phyloP scores from a whole-genome alignment of 805 yeast species.

The Starmerella bacillaris region DNA sequence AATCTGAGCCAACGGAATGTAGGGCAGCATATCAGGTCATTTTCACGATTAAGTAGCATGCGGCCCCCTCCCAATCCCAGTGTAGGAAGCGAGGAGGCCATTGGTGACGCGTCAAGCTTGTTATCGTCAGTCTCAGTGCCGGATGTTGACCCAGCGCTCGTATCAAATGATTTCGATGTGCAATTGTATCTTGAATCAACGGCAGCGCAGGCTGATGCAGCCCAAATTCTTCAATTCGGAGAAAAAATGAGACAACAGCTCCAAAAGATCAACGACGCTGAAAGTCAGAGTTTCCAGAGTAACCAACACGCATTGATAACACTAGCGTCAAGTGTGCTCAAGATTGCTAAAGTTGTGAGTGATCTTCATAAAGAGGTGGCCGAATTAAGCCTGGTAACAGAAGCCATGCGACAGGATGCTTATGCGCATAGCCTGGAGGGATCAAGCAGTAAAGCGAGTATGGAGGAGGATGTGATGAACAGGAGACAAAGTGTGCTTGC shows the following conservation, averaged over 20 bases:
- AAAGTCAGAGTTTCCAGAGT: constrained; percentile 18
- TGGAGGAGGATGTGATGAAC: neutral
- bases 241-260: constrained; percentile 13
- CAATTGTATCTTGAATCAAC: constrained; percentile 7
- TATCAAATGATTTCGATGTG: constrained; percentile 35
- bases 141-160: constrained; percentile 27
- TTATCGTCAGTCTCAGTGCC: neutral
- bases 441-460: neutral
- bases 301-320: constrained; percentile 21
- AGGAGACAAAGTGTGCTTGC: constrained; percentile 46
- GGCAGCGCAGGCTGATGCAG: constrained; percentile 13
- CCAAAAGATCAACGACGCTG: constrained; percentile 12
- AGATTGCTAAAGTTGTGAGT: constrained; percentile 48
- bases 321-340: constrained; percentile 34
- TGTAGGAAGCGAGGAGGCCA: neutral
- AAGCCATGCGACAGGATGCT: constrained; percentile 44
- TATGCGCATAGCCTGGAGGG: constrained; percentile 22
- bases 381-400: constrained; percentile 42
- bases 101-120: neutral
- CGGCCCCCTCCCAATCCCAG: neutral
- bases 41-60: constrained; percentile 10
- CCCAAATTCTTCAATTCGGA: constrained; percentile 10
- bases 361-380: constrained; percentile 41
- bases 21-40: constrained; percentile 10
- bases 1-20: too few relatives aligned